Evolutionary conservation across 345 rosid species (phyloP).

Genomic region (Carallia brachiata): DNA sequence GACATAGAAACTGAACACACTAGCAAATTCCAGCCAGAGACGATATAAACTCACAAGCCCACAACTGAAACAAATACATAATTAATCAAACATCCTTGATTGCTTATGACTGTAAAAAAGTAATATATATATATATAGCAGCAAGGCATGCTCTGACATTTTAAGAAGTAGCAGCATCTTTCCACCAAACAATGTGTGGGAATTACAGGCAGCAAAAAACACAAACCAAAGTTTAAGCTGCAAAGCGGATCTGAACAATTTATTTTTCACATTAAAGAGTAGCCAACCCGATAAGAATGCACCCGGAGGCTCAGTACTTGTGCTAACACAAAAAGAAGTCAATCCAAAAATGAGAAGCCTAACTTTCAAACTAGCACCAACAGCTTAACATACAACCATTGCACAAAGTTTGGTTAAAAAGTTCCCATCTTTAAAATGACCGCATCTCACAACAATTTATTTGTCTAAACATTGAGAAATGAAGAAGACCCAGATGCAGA

Average conservation of each 20-base stretch:
- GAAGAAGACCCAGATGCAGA: not conserved
- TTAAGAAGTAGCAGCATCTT: not conserved
- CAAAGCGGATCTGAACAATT: slow-evolving; percentile 35
- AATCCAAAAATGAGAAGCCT: no score
- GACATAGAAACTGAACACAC: not conserved
- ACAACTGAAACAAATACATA: not conserved
- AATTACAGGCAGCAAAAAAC: slow-evolving; percentile 35
- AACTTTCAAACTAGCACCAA: no score
- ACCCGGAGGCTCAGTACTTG: slow-evolving; percentile 30
- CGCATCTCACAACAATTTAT: not conserved
- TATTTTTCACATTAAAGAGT: slow-evolving; percentile 28
- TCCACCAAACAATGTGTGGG: slow-evolving; percentile 16
- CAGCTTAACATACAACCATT: no score
- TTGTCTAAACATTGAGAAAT: not conserved
- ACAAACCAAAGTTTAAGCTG: slow-evolving; percentile 39
- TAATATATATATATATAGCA: not conserved
- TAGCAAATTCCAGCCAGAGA: not conserved
- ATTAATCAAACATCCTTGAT: not conserved
- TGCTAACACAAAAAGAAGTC: slow-evolving; percentile 24
- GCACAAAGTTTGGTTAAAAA: no score
- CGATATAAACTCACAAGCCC: not conserved
- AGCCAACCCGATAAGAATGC: slow-evolving; percentile 19
- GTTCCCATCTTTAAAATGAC: not conserved
- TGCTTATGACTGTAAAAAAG: not conserved
- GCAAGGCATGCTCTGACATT: not conserved